These are phyloP conservation scores for Globisporangium recalcitrans DNA, from an alignment of 352 stramenopile genomes.

Conservation along the genomic window DNA sequence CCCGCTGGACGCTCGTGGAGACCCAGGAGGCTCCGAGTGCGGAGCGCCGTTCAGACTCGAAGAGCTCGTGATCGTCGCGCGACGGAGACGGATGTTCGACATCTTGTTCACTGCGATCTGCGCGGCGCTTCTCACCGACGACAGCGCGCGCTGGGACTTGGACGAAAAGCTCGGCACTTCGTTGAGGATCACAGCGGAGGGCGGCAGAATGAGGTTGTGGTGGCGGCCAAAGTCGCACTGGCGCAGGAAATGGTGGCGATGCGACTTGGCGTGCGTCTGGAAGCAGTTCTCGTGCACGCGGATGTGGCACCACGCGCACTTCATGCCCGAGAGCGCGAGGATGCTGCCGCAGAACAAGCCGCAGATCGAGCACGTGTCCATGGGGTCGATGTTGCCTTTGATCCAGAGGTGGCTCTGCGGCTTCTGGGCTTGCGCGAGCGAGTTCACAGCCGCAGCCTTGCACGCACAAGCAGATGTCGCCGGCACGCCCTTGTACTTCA, in stretches of 20 bases:
- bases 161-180: constrained; percentile 31
- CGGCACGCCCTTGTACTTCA: constrained; percentile 33
- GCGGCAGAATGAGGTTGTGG: constrained; percentile 58
- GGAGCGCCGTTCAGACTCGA: constrained; percentile 10
- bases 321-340: constrained; percentile 71
- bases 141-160: constrained; percentile 62
- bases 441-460: constrained; percentile 11
- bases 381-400: constrained; percentile 81
- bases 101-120: constrained; percentile 70
- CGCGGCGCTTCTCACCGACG: constrained; percentile 58
- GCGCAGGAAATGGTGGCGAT: constrained; percentile 32
- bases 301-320: constrained; percentile 79
- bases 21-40: constrained; percentile 1
- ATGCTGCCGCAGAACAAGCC: constrained; percentile 79
- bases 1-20: constrained; percentile 10
- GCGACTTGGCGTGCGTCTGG: constrained; percentile 22
- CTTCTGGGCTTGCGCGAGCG: constrained; percentile 17
- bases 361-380: constrained; percentile 75
- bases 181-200: constrained; percentile 47
- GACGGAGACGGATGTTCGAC: constrained; percentile 59
- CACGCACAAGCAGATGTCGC: constrained; percentile 12
- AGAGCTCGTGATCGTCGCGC: constrained; percentile 21
- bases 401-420: constrained; percentile 62
- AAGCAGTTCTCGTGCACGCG: constrained; percentile 81
- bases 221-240: constrained; percentile 72